These are phyloP conservation scores for Cutaneotrichosporon mucoides DNA, from an alignment of 1,284 basidiomycete species.

Conservation along the genomic window DNA sequence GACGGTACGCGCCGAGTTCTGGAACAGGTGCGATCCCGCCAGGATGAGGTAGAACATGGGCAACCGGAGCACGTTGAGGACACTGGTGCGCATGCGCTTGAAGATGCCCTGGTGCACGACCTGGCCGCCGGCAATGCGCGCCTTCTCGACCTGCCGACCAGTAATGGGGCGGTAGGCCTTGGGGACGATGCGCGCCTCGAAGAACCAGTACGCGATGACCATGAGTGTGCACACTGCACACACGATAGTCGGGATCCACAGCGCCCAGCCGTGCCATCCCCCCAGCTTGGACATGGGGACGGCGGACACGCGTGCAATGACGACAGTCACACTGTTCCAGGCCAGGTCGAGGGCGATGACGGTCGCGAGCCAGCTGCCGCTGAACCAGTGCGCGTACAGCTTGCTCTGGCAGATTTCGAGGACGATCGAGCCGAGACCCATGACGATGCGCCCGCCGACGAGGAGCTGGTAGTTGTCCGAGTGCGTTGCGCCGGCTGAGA, in stretches of 20 bases:
- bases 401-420: conserved; percentile 34
- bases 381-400: conserved; percentile 44
- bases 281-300: conserved; percentile 38
- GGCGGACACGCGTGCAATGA: conserved; percentile 31
- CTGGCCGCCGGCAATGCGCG: neutral
- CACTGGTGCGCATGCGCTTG: neutral
- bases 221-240: neutral
- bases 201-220: conserved; percentile 25
- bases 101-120: neutral
- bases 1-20: conserved; percentile 37
- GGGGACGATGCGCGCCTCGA: conserved; percentile 32
- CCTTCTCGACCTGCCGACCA: conserved; percentile 8
- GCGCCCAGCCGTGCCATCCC: conserved; percentile 38
- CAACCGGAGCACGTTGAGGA: conserved; percentile 13
- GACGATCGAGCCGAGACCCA: conserved; percentile 35
- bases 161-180: conserved; percentile 17
- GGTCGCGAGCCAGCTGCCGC: conserved; percentile 30
- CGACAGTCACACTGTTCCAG: conserved; percentile 32
- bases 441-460: conserved; percentile 32
- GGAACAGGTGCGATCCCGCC: conserved; percentile 23
- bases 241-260: conserved; percentile 29
- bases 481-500: conserved; percentile 26
- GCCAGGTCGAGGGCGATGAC: conserved; percentile 38
- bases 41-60: conserved; percentile 20
- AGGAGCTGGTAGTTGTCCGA: conserved; percentile 28